A percentile compares a stretch with the other conserved stretches of the same genome.
phyloP scores from a whole-genome alignment of 2,329 filamentous ascomycete species.

The Chaetomium olivaceum region DNA sequence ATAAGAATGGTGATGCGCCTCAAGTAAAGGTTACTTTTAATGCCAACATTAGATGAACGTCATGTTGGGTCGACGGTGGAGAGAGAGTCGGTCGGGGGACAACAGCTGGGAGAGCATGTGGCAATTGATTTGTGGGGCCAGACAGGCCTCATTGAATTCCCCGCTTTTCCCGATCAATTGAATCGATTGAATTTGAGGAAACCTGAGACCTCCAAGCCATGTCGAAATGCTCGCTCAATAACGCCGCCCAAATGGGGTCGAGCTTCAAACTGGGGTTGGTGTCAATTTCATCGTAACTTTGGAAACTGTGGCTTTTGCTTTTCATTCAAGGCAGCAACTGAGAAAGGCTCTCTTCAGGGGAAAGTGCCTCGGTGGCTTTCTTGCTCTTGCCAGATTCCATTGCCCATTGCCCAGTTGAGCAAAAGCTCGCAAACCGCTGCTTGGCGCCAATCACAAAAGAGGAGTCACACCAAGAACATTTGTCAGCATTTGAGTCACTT shows the following conservation, averaged over 20 bases:
- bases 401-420: constrained; percentile 12
- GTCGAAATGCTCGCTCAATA: too few species aligned
- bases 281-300: too few species aligned
- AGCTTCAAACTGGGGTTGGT: too few species aligned
- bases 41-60: background rate
- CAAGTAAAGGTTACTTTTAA: background rate
- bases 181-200: background rate
- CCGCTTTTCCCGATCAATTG: background rate
- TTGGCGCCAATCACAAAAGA: background rate
- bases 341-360: background rate
- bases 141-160: background rate
- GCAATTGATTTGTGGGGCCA: constrained; percentile 10
- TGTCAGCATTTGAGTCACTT: constrained; percentile 18
- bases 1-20: background rate
- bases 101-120: background rate
- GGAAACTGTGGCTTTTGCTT: background rate
- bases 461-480: background rate
- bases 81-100: background rate
- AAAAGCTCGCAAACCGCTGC: background rate
- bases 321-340: background rate
- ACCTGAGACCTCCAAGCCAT: background rate
- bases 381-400: background rate
- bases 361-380: background rate
- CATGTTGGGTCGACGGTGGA: background rate
- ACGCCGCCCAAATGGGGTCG: too few species aligned